phyloP scores from a whole-genome alignment of 257 asterid species.

The Solanum paucissectum region DNA sequence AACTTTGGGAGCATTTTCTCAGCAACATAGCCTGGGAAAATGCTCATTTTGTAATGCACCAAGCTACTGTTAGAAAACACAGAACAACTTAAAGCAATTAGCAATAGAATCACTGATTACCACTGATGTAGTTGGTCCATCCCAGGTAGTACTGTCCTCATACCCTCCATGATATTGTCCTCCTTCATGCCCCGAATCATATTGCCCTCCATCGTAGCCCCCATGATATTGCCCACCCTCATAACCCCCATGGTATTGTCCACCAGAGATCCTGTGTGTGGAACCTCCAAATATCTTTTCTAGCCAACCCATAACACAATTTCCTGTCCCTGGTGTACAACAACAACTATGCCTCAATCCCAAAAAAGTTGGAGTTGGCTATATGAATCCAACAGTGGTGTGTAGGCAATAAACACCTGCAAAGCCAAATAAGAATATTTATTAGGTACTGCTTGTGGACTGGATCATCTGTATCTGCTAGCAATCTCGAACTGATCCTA shows the following conservation, averaged over 20 bases:
- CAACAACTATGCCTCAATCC: not conserved
- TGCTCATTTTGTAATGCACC: not conserved
- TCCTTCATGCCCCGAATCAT: slow-evolving; percentile 28
- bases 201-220: slow-evolving; percentile 29
- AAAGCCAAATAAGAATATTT: not conserved
- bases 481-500: not conserved
- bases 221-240: slow-evolving; percentile 67
- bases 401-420: not conserved
- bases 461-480: not conserved
- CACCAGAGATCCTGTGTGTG: slow-evolving; percentile 75
- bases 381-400: not conserved
- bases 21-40: not conserved
- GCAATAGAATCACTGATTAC: slow-evolving; percentile 22
- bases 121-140: slow-evolving; percentile 44
- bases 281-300: slow-evolving; percentile 50
- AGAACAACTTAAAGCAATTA: not conserved
- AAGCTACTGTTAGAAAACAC: not conserved
- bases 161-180: slow-evolving; percentile 73
- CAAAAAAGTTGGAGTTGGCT: not conserved
- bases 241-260: slow-evolving; percentile 32
- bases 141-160: slow-evolving; percentile 53
- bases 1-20: not conserved
- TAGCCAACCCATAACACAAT: not conserved
- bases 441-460: not conserved
- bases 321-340: not conserved